Percentiles rank a stretch among this genome's conserved stretches.
Conservation (phyloP, 495 filamentous ascomycete genomes). For the Astrothelium macrocarpum region DNA sequence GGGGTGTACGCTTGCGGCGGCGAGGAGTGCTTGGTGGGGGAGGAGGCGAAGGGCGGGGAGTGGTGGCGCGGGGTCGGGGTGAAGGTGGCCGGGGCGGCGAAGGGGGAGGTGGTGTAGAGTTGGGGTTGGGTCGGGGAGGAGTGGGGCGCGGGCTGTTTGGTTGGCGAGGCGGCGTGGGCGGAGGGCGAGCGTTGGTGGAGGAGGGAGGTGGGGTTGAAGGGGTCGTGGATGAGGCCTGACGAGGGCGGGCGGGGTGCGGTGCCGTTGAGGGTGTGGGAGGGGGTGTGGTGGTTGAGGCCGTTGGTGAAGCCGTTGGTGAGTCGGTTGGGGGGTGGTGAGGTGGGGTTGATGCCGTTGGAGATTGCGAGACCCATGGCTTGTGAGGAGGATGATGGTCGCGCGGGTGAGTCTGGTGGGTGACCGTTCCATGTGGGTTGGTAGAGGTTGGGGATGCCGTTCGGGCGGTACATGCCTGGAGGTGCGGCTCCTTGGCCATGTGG, state of each 20-base stretch:
- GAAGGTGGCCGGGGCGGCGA: slow-evolving; percentile 11
- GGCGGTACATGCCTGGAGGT: slow-evolving; percentile 24
- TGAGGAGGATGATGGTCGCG: slow-evolving; percentile 15
- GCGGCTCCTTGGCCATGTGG: slow-evolving; percentile 28
- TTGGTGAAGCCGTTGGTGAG: background rate
- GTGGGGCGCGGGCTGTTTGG: slow-evolving; percentile 1
- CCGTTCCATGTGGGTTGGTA: slow-evolving; percentile 8
- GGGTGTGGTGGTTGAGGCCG: background rate
- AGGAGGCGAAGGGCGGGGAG: slow-evolving; percentile 1
- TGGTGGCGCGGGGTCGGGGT: slow-evolving; percentile 2
- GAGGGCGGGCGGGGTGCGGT: background rate
- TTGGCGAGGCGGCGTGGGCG: slow-evolving; percentile 3
- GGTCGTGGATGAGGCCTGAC: background rate
- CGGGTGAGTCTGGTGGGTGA: background rate
- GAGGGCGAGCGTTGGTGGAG: slow-evolving; percentile 1
- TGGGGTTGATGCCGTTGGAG: background rate
- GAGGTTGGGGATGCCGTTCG: slow-evolving; percentile 17
- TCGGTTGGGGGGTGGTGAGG: background rate
- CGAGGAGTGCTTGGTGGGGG: slow-evolving; percentile 31
- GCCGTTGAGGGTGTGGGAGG: background rate
- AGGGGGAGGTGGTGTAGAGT: background rate
- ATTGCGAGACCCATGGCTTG: slow-evolving; percentile 12
- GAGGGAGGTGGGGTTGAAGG: slow-evolving; percentile 7
- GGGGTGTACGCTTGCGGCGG: slow-evolving; percentile 23
- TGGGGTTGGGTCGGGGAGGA: background rate